A percentile compares a stretch with the other conserved stretches of the same genome.
Conservation (phyloP, 2,329 filamentous ascomycete species). For the Alternaria burnsii region DNA sequence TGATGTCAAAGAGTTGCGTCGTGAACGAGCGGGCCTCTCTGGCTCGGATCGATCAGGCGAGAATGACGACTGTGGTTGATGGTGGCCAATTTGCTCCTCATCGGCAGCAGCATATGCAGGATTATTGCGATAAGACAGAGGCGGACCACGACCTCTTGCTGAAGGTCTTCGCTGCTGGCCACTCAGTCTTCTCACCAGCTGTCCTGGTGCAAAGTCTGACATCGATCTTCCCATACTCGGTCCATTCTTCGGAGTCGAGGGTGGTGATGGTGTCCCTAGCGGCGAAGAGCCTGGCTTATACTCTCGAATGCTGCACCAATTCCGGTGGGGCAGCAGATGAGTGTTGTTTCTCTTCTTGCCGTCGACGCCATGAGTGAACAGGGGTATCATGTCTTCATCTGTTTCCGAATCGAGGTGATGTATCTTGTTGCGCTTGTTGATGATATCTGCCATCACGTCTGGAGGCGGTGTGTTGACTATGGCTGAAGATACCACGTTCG, state of each 20-base stretch:
- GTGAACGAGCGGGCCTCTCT: constrained; percentile 39
- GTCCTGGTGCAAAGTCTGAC: constrained; percentile 50
- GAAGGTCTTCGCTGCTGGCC: constrained; percentile 35
- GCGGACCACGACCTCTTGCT: constrained; percentile 43
- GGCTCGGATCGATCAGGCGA: constrained; percentile 44
- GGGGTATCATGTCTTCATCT: constrained; percentile 93
- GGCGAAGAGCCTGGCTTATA: constrained; percentile 82
- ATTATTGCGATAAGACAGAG: constrained; percentile 51
- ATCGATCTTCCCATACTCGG: constrained; percentile 39
- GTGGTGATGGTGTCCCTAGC: constrained; percentile 65
- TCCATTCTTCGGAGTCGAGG: constrained; percentile 36
- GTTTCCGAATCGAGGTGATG: constrained; percentile 75
- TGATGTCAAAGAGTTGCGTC: constrained; percentile 46
- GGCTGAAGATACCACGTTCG: constrained; percentile 91
- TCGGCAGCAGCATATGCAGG: constrained; percentile 45
- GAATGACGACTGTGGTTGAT: constrained; percentile 46
- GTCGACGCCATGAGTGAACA: constrained; percentile 90
- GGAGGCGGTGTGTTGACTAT: constrained; percentile 93
- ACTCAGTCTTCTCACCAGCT: constrained; percentile 55
- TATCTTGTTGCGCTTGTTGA: constrained; percentile 89
- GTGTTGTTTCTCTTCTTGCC: constrained; percentile 92
- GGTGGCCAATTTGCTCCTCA: constrained; percentile 34
- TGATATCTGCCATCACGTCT: constrained; percentile 84
- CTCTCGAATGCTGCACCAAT: constrained; percentile 92
- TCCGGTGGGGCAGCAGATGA: constrained; percentile 83